A percentile compares a stretch with the other conserved stretches of the same genome.
Evolutionary conservation across 2,329 filamentous ascomycete species (phyloP).

Genomic region (Sporothrix curviconia): DNA sequence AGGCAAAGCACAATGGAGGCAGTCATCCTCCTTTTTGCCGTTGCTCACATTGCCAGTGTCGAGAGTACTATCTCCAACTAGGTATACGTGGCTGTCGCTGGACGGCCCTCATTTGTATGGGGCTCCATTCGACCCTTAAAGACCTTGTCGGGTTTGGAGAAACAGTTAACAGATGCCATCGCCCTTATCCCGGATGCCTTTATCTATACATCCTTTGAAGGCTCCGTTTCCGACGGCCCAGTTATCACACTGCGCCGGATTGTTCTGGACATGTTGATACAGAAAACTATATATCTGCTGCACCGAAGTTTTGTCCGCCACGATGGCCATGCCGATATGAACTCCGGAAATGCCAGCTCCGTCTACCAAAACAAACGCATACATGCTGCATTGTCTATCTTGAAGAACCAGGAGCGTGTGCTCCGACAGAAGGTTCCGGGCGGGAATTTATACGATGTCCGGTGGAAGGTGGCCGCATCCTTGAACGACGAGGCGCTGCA

Average conservation of each 20-base stretch:
- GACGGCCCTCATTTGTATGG: not conserved
- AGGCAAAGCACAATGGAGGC: not conserved
- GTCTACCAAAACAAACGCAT: not conserved
- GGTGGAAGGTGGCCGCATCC: not conserved
- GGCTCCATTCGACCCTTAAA: not conserved
- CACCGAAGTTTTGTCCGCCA: not conserved
- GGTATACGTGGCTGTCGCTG: not conserved
- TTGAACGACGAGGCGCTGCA: not conserved
- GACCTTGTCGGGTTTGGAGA: not conserved
- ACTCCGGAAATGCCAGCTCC: not conserved
- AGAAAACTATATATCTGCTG: not conserved
- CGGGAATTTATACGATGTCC: not conserved
- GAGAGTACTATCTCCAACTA: not conserved
- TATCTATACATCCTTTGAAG: not conserved
- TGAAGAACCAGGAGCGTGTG: not conserved
- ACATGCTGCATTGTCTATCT: not conserved
- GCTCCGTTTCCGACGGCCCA: not conserved
- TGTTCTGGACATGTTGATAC: not conserved
- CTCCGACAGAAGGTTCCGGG: not conserved
- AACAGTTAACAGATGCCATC: not conserved
- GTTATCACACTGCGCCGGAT: not conserved
- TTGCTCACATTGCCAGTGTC: not conserved
- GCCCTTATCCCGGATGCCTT: not conserved
- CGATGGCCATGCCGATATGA: not conserved
- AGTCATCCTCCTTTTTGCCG: not conserved